These are phyloP conservation scores for Ascochyta lentis DNA, from an alignment of 2,329 filamentous ascomycete species.

Conservation along the genomic window DNA sequence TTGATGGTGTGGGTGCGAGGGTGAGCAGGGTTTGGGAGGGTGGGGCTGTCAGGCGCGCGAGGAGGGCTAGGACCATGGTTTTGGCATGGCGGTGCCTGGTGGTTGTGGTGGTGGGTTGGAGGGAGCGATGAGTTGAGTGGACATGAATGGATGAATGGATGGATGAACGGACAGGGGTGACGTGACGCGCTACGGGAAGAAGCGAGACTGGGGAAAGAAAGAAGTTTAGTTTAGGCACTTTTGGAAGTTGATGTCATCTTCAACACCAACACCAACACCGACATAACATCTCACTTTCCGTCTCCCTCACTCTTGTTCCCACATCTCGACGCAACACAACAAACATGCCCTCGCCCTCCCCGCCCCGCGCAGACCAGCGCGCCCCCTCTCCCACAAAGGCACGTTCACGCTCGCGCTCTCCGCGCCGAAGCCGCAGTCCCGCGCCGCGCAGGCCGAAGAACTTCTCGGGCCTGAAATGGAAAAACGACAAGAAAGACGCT, in stretches of 20 bases:
- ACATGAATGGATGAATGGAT: constrained; percentile 5
- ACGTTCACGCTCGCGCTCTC: constrained; percentile 42
- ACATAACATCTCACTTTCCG: neutral
- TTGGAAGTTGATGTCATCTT: constrained; percentile 19
- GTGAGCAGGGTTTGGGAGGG: constrained; percentile 34
- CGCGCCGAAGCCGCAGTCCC: constrained; percentile 30
- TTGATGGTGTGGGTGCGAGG: constrained; percentile 71
- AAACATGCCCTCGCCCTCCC: constrained; percentile 26
- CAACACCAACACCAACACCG: neutral
- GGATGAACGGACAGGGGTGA: constrained; percentile 10
- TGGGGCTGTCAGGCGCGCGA: constrained; percentile 38
- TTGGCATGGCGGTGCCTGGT: constrained; percentile 1
- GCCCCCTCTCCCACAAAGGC: constrained; percentile 1
- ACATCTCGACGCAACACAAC: neutral
- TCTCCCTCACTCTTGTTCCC: neutral
- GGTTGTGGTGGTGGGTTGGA: neutral
- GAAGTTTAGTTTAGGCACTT: neutral
- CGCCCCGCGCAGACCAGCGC: constrained; percentile 17
- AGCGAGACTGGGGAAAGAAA: constrained; percentile 11
- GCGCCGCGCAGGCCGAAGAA: constrained; percentile 43
- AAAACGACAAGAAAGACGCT: constrained; percentile 49
- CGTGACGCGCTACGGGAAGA: constrained; percentile 26
- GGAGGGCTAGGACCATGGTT: constrained; percentile 25
- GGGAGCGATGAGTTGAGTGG: neutral
- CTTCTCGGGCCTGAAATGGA: constrained; percentile 65